These are phyloP conservation scores for Chernovozyma aurita DNA, from an alignment of 1,139 yeast genomes.

Conservation along the genomic window DNA sequence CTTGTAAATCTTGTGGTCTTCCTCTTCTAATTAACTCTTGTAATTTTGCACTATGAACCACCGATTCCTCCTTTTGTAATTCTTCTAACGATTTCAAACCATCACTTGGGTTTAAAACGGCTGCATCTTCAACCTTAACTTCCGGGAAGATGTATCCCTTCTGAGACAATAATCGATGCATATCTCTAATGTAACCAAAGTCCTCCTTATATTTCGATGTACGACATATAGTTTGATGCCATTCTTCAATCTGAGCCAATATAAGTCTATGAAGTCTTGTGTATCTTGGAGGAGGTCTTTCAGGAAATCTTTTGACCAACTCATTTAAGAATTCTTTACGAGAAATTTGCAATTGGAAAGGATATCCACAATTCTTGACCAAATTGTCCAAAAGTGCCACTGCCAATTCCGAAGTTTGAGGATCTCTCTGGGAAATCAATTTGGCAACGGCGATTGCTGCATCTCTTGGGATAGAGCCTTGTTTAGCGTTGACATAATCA, in stretches of 20 bases:
- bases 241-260: constrained; percentile 89
- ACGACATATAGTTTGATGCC: constrained; percentile 94
- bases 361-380: constrained; percentile 97
- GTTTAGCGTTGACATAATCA: constrained; percentile 87
- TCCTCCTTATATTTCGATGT: constrained; percentile 90
- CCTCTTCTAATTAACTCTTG: constrained; percentile 96
- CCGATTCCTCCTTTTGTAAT: constrained; percentile 84
- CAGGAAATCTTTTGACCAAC: constrained; percentile 89
- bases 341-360: constrained; percentile 90
- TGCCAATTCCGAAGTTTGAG: constrained; percentile 68
- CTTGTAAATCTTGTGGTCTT: constrained; percentile 90
- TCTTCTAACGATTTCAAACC: constrained; percentile 85
- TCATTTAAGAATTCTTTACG: constrained; percentile 93
- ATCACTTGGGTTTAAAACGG: constrained; percentile 91
- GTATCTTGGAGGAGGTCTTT: constrained; percentile 85
- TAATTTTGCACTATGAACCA: constrained; percentile 90
- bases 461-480: constrained; percentile 86
- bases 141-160: constrained; percentile 93
- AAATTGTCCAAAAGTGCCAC: constrained; percentile 69
- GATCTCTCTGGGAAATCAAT: constrained; percentile 75
- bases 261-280: constrained; percentile 79
- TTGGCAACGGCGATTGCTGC: constrained; percentile 90
- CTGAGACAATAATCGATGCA: constrained; percentile 85
- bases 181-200: constrained; percentile 86
- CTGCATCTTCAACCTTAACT: constrained; percentile 83